phyloP scores from a whole-genome alignment of 83 land plant species.

The Picea abies region DNA sequence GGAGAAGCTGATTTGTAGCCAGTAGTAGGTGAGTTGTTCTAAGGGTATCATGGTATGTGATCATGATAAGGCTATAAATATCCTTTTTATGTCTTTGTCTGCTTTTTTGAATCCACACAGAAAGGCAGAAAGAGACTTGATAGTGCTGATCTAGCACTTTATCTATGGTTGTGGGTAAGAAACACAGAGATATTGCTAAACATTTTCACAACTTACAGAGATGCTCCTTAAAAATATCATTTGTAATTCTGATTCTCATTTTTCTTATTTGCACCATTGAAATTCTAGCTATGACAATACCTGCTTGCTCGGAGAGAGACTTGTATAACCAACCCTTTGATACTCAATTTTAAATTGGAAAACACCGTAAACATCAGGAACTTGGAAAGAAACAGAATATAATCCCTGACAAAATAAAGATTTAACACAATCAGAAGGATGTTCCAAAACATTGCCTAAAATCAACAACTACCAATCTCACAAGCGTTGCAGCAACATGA shows the following conservation, averaged over 20 bases:
- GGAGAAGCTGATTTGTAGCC: too few species aligned
- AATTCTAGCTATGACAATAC: slow-evolving; percentile 28
- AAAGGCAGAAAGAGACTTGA: too few species aligned
- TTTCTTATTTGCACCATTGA: background rate
- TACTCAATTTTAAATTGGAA: slow-evolving; percentile 98
- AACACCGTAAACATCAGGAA: slow-evolving; percentile 99
- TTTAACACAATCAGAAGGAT: background rate
- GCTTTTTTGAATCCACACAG: too few species aligned
- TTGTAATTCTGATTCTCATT: background rate
- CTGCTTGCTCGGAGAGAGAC: slow-evolving; percentile 92
- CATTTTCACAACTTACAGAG: too few species aligned
- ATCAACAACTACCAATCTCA: background rate
- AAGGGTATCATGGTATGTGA: too few species aligned
- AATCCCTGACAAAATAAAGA: slow-evolving; percentile 61
- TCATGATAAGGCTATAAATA: too few species aligned
- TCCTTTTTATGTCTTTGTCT: too few species aligned
- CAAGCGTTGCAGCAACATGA: background rate
- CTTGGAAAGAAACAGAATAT: slow-evolving; percentile 79
- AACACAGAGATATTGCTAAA: too few species aligned
- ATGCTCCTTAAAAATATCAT: background rate
- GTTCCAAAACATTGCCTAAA: background rate
- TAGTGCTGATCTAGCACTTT: too few species aligned
- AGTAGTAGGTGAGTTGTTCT: too few species aligned
- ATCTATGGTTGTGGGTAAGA: too few species aligned
- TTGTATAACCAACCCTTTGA: slow-evolving; percentile 93